Conservation (phyloP, 139 green algal species). For the Ettlia oleoabundans region DNA sequence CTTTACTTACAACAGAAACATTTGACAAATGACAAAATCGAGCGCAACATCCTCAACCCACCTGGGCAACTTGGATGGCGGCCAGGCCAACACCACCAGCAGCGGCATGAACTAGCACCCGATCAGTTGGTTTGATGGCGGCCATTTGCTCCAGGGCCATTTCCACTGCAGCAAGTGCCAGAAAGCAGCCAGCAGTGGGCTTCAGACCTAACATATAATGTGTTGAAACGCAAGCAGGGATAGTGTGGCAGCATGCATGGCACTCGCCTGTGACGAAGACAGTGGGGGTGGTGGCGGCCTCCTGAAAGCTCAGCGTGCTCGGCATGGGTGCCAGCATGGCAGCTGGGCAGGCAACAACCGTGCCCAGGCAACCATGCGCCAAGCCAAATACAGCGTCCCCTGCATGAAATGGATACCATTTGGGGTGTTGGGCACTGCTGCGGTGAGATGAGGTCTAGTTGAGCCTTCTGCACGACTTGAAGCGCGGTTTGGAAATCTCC, state of each 20-base stretch:
- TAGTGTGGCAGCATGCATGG: neutral
- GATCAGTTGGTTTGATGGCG: slow-evolving; percentile 40
- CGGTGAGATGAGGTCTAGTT: neutral
- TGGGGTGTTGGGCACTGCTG: too few species aligned
- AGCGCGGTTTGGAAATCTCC: too few species aligned
- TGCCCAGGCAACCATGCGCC: slow-evolving; percentile 75
- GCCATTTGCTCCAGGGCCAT: slow-evolving; percentile 57
- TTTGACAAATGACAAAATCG: too few species aligned
- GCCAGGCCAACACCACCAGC: slow-evolving; percentile 86
- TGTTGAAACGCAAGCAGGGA: too few species aligned
- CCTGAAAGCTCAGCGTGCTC: slow-evolving; percentile 64
- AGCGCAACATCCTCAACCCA: neutral
- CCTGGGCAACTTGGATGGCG: slow-evolving; percentile 62
- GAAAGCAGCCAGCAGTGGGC: too few species aligned
- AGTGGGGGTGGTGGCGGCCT: slow-evolving; percentile 79
- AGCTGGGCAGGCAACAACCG: slow-evolving; percentile 61
- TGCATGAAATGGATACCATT: neutral
- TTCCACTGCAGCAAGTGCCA: slow-evolving; percentile 46
- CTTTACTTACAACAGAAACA: too few species aligned
- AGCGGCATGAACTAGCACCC: slow-evolving; percentile 77
- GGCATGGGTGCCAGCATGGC: slow-evolving; percentile 74
- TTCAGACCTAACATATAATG: too few species aligned
- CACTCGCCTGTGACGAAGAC: slow-evolving; percentile 76
- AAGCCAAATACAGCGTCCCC: slow-evolving; percentile 83
- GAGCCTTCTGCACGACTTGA: too few species aligned